These are phyloP conservation scores for Lepidium aucheri DNA, from an alignment of 345 rosid species.

Conservation along the genomic window DNA sequence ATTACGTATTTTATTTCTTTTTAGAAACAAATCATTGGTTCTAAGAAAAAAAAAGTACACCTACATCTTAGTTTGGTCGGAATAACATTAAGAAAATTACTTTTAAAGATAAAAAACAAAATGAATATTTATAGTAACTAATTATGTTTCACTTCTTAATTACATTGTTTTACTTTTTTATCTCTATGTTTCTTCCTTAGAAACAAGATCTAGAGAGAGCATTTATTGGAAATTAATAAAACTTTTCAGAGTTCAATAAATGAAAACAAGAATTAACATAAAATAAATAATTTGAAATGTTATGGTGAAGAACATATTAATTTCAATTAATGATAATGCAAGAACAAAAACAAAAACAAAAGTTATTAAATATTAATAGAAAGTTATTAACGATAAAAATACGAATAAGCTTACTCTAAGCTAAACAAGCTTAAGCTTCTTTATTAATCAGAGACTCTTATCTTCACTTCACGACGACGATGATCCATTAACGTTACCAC, in stretches of 20 bases:
- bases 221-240: not conserved
- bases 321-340: conserved; percentile 1
- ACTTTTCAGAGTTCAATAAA: not conserved
- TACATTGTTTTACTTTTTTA: not conserved
- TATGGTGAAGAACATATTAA: not conserved
- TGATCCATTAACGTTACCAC: conserved; percentile 16
- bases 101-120: not conserved
- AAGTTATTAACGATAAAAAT: conserved; percentile 19
- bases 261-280: not conserved
- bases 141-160: not conserved
- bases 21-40: not conserved
- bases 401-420: conserved; percentile 26
- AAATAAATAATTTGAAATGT: not conserved
- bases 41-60: not conserved
- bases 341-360: not conserved
- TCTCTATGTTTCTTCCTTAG: conserved; percentile 10
- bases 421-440: conserved; percentile 14
- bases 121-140: not conserved
- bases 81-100: not conserved
- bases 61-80: not conserved
- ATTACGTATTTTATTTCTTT: not conserved
- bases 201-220: not conserved
- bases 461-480: conserved; percentile 25
- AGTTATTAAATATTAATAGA: conserved; percentile 3
- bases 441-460: conserved; percentile 3